Evolutionary conservation across 768 basidiomycete species (phyloP).

Genomic region (Rhizopogon vesiculosus): DNA sequence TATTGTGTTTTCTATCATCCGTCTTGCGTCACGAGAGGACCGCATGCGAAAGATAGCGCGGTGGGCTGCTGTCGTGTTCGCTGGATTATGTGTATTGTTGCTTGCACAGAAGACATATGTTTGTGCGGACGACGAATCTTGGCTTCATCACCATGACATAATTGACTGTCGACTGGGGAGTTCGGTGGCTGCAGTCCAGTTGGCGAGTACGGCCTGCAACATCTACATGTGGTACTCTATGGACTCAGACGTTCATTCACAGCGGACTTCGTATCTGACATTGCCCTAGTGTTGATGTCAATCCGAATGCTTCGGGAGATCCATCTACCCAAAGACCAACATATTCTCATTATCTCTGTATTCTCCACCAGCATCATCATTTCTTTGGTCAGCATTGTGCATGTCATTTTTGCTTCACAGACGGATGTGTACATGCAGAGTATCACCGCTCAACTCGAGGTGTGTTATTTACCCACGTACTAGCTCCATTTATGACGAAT

Average conservation of each 20-base stretch:
- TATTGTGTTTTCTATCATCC: conserved; percentile 11
- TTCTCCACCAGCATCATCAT: conserved; percentile 10
- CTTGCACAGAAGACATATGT: conserved; percentile 5
- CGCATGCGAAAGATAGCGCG: conserved; percentile 1
- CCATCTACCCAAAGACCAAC: conserved; percentile 7
- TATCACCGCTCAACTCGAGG: conserved; percentile 8
- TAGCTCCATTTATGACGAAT: background rate
- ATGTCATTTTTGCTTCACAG: conserved; percentile 11
- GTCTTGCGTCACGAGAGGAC: background rate
- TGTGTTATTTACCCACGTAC: background rate
- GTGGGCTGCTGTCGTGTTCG: conserved; percentile 3
- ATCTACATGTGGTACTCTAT: background rate
- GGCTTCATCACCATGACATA: background rate
- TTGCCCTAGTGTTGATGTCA: background rate
- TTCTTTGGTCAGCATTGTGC: conserved; percentile 7
- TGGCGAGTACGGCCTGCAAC: background rate
- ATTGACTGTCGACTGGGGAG: background rate
- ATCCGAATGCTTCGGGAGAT: conserved; percentile 4
- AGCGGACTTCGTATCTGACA: conserved; percentile 2
- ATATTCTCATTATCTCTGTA: conserved; percentile 7
- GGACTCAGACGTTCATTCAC: background rate
- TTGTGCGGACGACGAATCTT: conserved; percentile 7
- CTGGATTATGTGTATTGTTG: conserved; percentile 8
- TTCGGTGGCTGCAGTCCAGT: background rate
- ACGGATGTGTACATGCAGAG: conserved; percentile 1